Evolutionary conservation across 768 basidiomycete species (phyloP).

Genomic region (Suillus discolor): DNA sequence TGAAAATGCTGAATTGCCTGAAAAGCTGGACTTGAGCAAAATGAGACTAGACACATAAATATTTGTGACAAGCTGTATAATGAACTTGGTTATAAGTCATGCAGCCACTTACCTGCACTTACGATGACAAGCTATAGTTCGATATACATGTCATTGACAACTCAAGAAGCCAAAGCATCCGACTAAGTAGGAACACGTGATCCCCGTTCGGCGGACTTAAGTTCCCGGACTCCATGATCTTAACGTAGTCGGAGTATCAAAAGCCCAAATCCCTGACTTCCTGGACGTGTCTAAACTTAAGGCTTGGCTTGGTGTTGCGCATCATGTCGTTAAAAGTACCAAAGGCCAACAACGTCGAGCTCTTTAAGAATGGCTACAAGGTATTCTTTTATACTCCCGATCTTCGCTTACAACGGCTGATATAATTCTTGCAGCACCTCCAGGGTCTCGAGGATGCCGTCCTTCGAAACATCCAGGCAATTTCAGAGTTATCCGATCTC

Average conservation of each 20-base stretch:
- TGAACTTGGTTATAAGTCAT: too few relatives aligned
- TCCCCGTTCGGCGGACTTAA: too few relatives aligned
- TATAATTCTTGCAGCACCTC: conserved; percentile 53
- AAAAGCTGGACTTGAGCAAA: too few relatives aligned
- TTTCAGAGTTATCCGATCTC: conserved; percentile 92
- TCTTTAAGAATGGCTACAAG: conserved; percentile 99
- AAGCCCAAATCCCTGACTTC: too few relatives aligned
- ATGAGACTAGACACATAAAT: too few relatives aligned
- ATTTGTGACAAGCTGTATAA: too few relatives aligned
- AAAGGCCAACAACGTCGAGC: conserved; percentile 81
- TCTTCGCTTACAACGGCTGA: conserved; percentile 12
- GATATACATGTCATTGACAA: background rate
- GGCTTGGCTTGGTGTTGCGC: conserved; percentile 6
- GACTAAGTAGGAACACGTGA: too few relatives aligned
- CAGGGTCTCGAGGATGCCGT: conserved; percentile 97
- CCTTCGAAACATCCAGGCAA: conserved; percentile 93
- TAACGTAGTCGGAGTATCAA: too few relatives aligned
- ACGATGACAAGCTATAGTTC: background rate
- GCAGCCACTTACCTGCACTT: background rate
- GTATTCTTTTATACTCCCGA: conserved; percentile 37
- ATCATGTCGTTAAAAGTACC: conserved; percentile 93
- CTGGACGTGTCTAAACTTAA: too few relatives aligned
- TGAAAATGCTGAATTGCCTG: too few relatives aligned
- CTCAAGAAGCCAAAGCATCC: background rate
- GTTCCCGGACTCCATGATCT: too few relatives aligned